Conservation (phyloP, 345 rosid species). For the Citrus maxima region DNA sequence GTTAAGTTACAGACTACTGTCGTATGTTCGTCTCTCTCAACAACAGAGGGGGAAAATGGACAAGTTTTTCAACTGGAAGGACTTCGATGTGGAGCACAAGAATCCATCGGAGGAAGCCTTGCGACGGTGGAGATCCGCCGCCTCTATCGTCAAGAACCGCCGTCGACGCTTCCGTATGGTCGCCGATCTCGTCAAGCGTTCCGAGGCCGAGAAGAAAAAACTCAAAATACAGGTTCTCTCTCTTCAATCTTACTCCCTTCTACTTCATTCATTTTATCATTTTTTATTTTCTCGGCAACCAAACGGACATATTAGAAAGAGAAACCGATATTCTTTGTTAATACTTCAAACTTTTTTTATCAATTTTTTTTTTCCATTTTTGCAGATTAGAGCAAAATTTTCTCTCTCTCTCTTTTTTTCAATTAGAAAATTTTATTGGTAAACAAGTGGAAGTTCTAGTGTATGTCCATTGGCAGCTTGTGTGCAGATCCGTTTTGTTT, state of each 20-base stretch:
- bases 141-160: constrained; percentile 61
- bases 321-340: not conserved
- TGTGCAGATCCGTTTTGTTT: no score
- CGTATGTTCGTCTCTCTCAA: no score
- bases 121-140: constrained; percentile 64
- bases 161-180: constrained; percentile 72
- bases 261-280: not conserved
- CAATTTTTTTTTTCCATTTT: no score
- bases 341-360: not conserved
- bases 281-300: not conserved
- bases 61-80: constrained; percentile 11
- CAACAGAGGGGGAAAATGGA: no score
- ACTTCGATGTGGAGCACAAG: constrained; percentile 58
- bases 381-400: no score
- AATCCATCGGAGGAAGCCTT: constrained; percentile 62
- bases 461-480: no score
- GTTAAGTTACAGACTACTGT: no score
- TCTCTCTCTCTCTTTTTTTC: no score
- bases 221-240: constrained; percentile 57
- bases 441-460: no score
- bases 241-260: not conserved
- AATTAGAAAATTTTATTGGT: no score
- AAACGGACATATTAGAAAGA: not conserved
- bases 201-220: constrained; percentile 44
- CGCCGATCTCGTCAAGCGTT: constrained; percentile 63